Base-by-base conservation (phyloP, 768 basidiomycete genomes). In the Amanita subjunquillea region DNA sequence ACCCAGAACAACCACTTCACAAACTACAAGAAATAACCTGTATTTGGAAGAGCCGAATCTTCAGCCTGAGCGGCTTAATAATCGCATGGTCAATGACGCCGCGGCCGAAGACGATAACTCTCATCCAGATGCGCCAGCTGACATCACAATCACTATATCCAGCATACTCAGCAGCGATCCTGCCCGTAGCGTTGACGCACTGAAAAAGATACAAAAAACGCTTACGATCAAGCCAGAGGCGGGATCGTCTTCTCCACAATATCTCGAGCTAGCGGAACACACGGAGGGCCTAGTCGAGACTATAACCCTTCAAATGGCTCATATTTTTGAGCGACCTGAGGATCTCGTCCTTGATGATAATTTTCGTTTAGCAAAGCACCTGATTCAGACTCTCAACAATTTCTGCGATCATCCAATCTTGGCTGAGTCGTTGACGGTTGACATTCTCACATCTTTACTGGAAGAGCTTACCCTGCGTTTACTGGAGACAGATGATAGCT, bases 321-420 rank as follows among this genome's bases (percentile, higher is more conserved):
- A 91, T 64, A 83, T 92, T 17, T 98, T 97, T 63, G 89, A 92
- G 48, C 78, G 80, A 44, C 83, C 83, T 2, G 82, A 87, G 27
- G 82, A 89, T 50, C 70, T 94, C 37, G 67, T 81, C 22, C 70
- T 79, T 12, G 82, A 85, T 15, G 84, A 87, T 56, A 91, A 91
- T 60, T 93, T 96, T 70, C 80, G 96, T 38, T 74, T 99, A 7
- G 91, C 94, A 44, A 99, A 99, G 67, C 96, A 98, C 66, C 79
- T 98, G 50, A 95, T 98, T 56, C 94, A 97, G 66, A 94, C 94
- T 0, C 78, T 97, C 27, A 93, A 94, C 60, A 87, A 88, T 23
- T 92, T 97, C 65, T 95, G 93, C 60, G 93, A 97, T 61, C 91
- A 94, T 63, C 68, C 82, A 5, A 78, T 89, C 56, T 76, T 99